phyloP scores from a whole-genome alignment of 352 stramenopile genomes.

The Pythium pyrilobum region DNA sequence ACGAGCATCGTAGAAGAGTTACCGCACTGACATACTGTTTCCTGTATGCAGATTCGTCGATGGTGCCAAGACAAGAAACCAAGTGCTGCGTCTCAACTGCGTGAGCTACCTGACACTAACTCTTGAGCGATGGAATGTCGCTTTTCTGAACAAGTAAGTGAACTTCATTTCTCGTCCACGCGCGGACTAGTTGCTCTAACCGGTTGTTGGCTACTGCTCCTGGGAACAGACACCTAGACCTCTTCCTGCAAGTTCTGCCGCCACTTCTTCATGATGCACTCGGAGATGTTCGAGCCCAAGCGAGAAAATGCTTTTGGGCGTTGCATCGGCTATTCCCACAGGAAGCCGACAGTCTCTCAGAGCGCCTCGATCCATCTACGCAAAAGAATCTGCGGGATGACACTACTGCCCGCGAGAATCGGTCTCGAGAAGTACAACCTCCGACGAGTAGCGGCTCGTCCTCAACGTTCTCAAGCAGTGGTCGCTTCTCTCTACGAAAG shows the following conservation, averaged over 20 bases:
- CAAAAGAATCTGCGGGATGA: slow-evolving; percentile 32
- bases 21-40: neutral
- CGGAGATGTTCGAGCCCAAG: slow-evolving; percentile 65
- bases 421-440: neutral
- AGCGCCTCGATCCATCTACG: slow-evolving; percentile 58
- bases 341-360: slow-evolving; percentile 48
- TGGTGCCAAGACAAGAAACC: slow-evolving; percentile 64
- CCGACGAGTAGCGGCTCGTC: neutral
- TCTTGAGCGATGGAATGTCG: slow-evolving; percentile 54
- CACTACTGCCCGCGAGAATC: slow-evolving; percentile 5
- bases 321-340: slow-evolving; percentile 61
- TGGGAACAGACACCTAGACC: slow-evolving; percentile 39
- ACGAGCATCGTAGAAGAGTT: no score
- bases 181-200: neutral
- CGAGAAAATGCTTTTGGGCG: slow-evolving; percentile 77
- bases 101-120: slow-evolving; percentile 75
- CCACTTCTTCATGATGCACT: slow-evolving; percentile 60
- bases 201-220: neutral
- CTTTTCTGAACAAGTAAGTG: slow-evolving; percentile 68
- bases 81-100: slow-evolving; percentile 67
- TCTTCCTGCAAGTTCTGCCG: slow-evolving; percentile 57
- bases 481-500: slow-evolving; percentile 6
- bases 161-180: neutral
- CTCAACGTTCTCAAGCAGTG: slow-evolving; percentile 5
- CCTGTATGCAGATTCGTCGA: slow-evolving; percentile 52